phyloP scores from a whole-genome alignment of 1,284 basidiomycete species.

The Ustilago vetiveriae region DNA sequence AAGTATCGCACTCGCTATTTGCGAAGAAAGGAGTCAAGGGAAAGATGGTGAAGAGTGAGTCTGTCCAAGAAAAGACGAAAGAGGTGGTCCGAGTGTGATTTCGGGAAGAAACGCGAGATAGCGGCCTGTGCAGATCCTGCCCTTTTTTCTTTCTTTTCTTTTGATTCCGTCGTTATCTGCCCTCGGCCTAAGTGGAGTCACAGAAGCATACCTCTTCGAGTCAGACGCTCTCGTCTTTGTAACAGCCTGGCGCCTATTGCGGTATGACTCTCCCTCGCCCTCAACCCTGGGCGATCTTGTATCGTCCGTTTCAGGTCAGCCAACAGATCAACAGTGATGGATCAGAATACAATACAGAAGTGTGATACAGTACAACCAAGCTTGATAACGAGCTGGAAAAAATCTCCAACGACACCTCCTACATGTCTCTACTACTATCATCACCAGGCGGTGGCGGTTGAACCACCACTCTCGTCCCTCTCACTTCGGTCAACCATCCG shows the following conservation, averaged over 20 bases:
- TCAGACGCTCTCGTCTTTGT: too few species aligned
- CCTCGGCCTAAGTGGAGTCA: slow-evolving; percentile 26
- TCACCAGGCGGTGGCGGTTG: slow-evolving; percentile 19
- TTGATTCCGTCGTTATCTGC: too few species aligned
- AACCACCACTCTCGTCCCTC: slow-evolving; percentile 50
- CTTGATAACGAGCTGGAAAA: too few species aligned
- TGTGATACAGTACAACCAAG: not conserved
- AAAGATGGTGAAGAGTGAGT: not conserved
- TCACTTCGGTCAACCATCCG: slow-evolving; percentile 51
- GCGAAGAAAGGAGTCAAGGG: not conserved
- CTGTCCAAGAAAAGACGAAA: too few species aligned
- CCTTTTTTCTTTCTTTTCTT: not conserved
- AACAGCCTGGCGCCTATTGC: too few species aligned
- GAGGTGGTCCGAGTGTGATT: not conserved
- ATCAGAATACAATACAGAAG: not conserved
- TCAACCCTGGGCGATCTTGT: too few species aligned
- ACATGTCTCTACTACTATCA: slow-evolving; percentile 46
- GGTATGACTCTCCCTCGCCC: too few species aligned
- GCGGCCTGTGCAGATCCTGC: too few species aligned
- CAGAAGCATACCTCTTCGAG: not conserved
- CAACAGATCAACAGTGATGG: too few species aligned
- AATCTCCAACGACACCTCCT: too few species aligned
- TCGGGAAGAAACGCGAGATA: not conserved
- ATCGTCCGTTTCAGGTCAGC: too few species aligned
- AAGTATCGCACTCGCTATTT: not conserved